Percentiles rank a stretch among this genome's conserved stretches.
Evolutionary conservation across 176 grass and related monocot genomes (phyloP).

Genomic region (Paspalum notatum): DNA sequence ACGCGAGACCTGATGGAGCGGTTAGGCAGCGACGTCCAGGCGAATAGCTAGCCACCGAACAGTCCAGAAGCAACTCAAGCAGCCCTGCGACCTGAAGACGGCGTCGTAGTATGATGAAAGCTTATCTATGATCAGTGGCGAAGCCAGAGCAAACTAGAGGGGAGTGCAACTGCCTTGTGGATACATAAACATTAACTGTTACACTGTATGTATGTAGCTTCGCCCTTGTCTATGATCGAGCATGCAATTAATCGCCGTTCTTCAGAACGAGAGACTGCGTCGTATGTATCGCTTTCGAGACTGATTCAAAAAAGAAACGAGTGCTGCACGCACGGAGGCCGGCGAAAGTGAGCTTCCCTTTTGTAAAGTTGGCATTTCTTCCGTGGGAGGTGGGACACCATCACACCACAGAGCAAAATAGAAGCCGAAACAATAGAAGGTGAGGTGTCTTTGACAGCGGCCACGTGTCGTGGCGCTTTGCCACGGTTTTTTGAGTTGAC

Average conservation of each 20-base stretch:
- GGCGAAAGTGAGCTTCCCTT: neutral
- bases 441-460: neutral
- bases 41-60: constrained; percentile 9
- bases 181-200: no score
- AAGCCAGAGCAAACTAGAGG: no score
- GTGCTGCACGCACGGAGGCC: no score
- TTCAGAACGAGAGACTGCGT: neutral
- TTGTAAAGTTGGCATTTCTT: neutral
- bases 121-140: no score
- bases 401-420: neutral
- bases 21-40: constrained; percentile 15
- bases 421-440: no score
- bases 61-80: constrained; percentile 32
- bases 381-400: no score
- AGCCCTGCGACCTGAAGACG: neutral
- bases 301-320: neutral
- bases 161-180: no score
- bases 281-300: no score
- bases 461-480: neutral
- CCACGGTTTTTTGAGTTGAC: neutral
- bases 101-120: neutral
- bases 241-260: neutral
- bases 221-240: no score
- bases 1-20: constrained; percentile 23
- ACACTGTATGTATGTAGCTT: no score